Conservation (phyloP, 2,329 filamentous ascomycete species). For the Epichloe uncinata region DNA sequence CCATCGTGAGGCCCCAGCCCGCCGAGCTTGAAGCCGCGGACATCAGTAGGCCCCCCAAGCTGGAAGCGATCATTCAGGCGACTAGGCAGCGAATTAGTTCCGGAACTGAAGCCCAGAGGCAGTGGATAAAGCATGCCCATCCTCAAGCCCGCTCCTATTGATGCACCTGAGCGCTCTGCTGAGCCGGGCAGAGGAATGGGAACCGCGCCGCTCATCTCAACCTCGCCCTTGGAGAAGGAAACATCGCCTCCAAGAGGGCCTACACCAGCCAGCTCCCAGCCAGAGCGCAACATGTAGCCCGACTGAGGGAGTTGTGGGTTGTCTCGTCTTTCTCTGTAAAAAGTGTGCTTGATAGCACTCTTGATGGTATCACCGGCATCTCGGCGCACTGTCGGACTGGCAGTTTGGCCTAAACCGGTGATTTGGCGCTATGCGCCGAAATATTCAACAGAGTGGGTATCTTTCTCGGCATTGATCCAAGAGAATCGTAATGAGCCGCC, state of each 20-base stretch:
- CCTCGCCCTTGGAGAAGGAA: slow-evolving; percentile 84
- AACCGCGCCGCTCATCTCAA: slow-evolving; percentile 65
- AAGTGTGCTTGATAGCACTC: slow-evolving; percentile 71
- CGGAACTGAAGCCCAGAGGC: slow-evolving; percentile 42
- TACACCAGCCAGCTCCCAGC: slow-evolving; percentile 75
- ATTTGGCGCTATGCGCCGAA: slow-evolving; percentile 77
- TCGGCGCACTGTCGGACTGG: slow-evolving; percentile 66
- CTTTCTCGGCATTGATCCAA: slow-evolving; percentile 53
- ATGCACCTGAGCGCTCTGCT: slow-evolving; percentile 60
- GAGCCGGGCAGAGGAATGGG: slow-evolving; percentile 59
- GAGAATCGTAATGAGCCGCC: slow-evolving; percentile 65
- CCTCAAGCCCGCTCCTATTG: slow-evolving; percentile 68
- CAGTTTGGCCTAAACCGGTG: slow-evolving; percentile 60
- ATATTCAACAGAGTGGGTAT: slow-evolving; percentile 68
- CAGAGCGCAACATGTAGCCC: slow-evolving; percentile 68
- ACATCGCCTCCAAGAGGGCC: slow-evolving; percentile 79
- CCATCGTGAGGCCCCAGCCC: slow-evolving; percentile 85
- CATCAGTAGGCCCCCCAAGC: slow-evolving; percentile 91
- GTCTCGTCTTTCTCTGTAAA: slow-evolving; percentile 69
- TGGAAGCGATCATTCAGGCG: slow-evolving; percentile 90
- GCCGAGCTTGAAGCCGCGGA: slow-evolving; percentile 82
- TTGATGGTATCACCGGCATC: slow-evolving; percentile 90
- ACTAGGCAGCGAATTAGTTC: slow-evolving; percentile 47
- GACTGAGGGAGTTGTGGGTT: slow-evolving; percentile 70
- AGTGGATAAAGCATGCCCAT: slow-evolving; percentile 77